Base-by-base conservation (phyloP, 805 yeast species). In the Yamadazyma tumulicola region DNA sequence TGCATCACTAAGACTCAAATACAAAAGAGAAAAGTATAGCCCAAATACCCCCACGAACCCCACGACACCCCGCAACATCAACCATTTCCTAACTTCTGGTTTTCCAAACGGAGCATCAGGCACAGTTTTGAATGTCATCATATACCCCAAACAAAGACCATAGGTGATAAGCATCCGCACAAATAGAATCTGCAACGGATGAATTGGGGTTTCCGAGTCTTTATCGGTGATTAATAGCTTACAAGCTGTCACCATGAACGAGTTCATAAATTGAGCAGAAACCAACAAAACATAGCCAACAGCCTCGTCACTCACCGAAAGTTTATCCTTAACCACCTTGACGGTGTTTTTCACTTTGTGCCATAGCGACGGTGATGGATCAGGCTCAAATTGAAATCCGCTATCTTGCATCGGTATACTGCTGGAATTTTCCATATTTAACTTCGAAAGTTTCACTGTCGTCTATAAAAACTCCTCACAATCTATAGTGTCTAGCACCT, bases 31-130 rank as follows among this genome's bases (percentile, higher is more conserved):
- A 52, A 69, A 85, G 55, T 85, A 88, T 51, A 84, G 65, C 4
- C 91, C 81, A 50, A 81, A 81, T 5, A 87, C 94, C 3, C 95
- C 95, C 38, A 82, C 54, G 47, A 64, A 85, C 5, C 97, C 97
- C 11, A 77, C 67, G 1, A 70, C 31, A 0, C 96, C 96, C 41
- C 96, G 66, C 4, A 74, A 29, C 0, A 75, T 52, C 38, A 87
- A 59, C 47, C 75, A 65, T 32, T 55, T 49, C 10, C 95, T 63
- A 24, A 77, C 52, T 2, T 68, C 74, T 9, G 58, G 67, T 1
- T 87, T 85, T 0, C 96, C 96, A 43, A 78, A 72, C 2, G 91
- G 82, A 9, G 76, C 81, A 39, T 77, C 70, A 1, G 74, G 75
- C 7, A 78, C 76, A 4, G 61, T 50, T 39, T 65, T 64, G 19